Percentiles rank a stretch among this genome's conserved stretches.
These are phyloP conservation scores for Aspergillus piperis DNA, from an alignment of 2,329 filamentous ascomycete genomes.

Conservation along the genomic window DNA sequence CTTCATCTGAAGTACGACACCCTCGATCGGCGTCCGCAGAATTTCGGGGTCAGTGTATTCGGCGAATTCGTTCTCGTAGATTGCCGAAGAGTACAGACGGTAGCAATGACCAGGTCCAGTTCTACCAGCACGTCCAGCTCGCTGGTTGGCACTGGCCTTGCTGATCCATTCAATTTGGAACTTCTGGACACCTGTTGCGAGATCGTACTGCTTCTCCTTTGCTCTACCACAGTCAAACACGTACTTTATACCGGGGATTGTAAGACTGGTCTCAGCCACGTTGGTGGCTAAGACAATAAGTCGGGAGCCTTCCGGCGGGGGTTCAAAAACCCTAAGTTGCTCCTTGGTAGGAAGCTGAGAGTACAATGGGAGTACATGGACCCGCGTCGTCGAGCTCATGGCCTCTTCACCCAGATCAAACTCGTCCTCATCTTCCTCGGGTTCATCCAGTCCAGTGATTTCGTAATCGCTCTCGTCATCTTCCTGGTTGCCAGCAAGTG, in stretches of 20 bases:
- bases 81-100: conserved; percentile 87
- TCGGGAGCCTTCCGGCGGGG: conserved; percentile 77
- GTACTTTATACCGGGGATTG: conserved; percentile 91
- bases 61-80: conserved; percentile 83
- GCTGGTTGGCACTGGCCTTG: conserved; percentile 91
- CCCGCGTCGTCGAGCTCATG: conserved; percentile 62
- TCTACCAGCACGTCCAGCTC: conserved; percentile 89
- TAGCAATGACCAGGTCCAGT: conserved; percentile 97
- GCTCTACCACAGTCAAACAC: conserved; percentile 93
- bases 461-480: conserved; percentile 59
- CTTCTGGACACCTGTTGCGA: conserved; percentile 86
- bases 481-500: conserved; percentile 54
- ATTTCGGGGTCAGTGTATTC: conserved; percentile 88
- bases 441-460: conserved; percentile 61
- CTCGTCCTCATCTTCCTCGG: conserved; percentile 64
- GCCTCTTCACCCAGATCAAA: conserved; percentile 67
- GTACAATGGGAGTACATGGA: conserved; percentile 91
- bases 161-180: conserved; percentile 97
- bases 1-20: conserved; percentile 89
- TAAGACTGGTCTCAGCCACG: conserved; percentile 94
- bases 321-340: conserved; percentile 86
- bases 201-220: conserved; percentile 89
- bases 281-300: conserved; percentile 92
- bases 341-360: conserved; percentile 88
- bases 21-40: conserved; percentile 86